Evolutionary conservation across 768 basidiomycete genomes (phyloP), one percentile per base, ranked within the genome.

Genomic region (Trametes sanguinea): DNA sequence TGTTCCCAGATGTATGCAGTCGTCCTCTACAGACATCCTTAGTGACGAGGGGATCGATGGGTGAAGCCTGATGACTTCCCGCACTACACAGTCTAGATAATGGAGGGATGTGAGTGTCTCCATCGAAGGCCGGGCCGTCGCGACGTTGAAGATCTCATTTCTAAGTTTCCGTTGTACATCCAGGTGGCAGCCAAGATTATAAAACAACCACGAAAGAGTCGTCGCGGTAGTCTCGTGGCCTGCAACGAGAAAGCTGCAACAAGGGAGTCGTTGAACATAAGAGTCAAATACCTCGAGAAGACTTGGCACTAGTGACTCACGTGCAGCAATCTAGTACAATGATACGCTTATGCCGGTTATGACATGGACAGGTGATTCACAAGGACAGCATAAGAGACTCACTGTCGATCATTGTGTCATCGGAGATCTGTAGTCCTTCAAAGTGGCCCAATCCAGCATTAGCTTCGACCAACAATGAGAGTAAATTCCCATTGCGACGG

Each of bases 31-130:
- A 65, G 54, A 76, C 67, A 81, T 76, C 4, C 88, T 76, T 73
- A 83, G 80, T 0, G 79, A 80, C 7, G 66, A 67, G 0, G 79
- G 73, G 2, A 87, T 79, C 0, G 85, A 84, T 0, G 85, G 60
- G 64, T 87, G 77, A 0, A 85, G 50, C 0, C 88, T 81, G 58
- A 88, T 69, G 0, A 80, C 82, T 71, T 89, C 88, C 4, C 82
- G 79, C 2, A 87, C 76, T 6, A 88, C 81, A 30, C 76, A 77
- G 61, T 90, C 90, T 13, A 92, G 83, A 67, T 88, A 90, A 0
- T 85, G 81, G 2, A 93, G 75, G 1, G 80, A 75, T 58, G 83
- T 81, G 2, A 92, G 78, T 32, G 85, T 80, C 45, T 91, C 89
- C 83, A 90, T 88, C 2, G 80, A 78, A 2, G 88, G 88, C 1